Base-by-base conservation (phyloP, 129 eudicot species). In the Pittosporum tobira region DNA sequence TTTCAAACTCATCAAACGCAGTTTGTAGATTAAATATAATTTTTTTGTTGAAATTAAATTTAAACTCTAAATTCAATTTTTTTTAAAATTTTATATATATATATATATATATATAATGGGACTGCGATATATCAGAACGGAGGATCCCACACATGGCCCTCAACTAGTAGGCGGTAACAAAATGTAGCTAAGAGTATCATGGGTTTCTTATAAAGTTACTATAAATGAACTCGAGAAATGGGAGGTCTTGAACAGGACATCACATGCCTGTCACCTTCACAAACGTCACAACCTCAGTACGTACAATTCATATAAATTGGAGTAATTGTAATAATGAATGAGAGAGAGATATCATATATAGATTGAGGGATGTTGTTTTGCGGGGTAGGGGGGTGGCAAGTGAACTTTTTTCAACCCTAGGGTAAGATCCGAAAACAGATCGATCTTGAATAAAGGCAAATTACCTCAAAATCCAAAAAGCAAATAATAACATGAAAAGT, bases 211-310 rank as follows among this genome's bases (percentile, higher is more conserved):
- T 22, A 58, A 4, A 14, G 40, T 63, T 48, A 48, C 68, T 30
- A 47, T 48, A 63, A 48, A 48, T 63, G 68, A 31, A 43, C 57
- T 31, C 21, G 49, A 36, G 34, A 50, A n/a, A 63, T 63, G 58
- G 47, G 48, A 12, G 47, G 20, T 26, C 34, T 57, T 21, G 57
- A 48, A 50, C 48, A 6, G 28, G 54, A 49, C 49, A 50, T 48
- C 57, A 62, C 68, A 63, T 48, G 52, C 28, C 31, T 26, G 66
- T 62, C 66, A 11, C 48, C 68, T 38, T 63, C 49, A 48, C 49
- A 20, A 18, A 34, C 44, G 56, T 29, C 53, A 61, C 21, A 38
- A 60, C 36, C 13, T 42, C 28, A 42, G 43, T 44, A 12, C 31
- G 24, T 42, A 13, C 38, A 44, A 44, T 16, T n/a, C n/a, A 24